Evolutionary conservation across 805 yeast species (phyloP).

Genomic region (Saturnispora hagleri): DNA sequence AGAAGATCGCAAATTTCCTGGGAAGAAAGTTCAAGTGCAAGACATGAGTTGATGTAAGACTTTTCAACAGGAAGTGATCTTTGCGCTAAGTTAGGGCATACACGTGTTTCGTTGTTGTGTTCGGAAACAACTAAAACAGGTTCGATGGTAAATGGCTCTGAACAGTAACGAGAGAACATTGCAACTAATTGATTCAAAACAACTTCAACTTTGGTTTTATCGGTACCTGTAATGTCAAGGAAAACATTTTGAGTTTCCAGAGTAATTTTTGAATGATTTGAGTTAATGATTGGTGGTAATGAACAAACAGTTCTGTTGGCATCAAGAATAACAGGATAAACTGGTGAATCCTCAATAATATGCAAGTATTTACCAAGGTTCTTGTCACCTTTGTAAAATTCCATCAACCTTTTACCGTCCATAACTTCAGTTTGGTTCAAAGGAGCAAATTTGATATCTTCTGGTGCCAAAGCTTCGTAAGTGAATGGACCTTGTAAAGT

Average conservation of each 20-base stretch:
- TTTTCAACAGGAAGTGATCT: conserved; percentile 68
- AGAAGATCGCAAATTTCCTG: conserved; percentile 62
- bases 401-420: conserved; percentile 74
- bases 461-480: conserved; percentile 76
- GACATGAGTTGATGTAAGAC: conserved; percentile 80
- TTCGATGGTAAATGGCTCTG: conserved; percentile 75
- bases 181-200: conserved; percentile 90
- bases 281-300: conserved; percentile 94
- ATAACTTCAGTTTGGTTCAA: conserved; percentile 61
- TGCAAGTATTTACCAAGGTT: conserved; percentile 83
- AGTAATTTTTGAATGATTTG: conserved; percentile 81
- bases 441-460: conserved; percentile 66
- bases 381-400: conserved; percentile 84
- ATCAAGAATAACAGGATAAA: conserved; percentile 85
- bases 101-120: conserved; percentile 68
- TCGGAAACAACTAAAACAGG: conserved; percentile 79
- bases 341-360: conserved; percentile 80
- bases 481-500: conserved; percentile 72
- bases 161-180: conserved; percentile 88
- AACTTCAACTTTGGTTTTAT: conserved; percentile 85
- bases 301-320: conserved; percentile 71
- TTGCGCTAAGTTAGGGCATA: conserved; percentile 63
- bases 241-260: conserved; percentile 80
- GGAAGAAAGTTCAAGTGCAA: conserved; percentile 70
- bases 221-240: conserved; percentile 92